Evolutionary conservation across 352 stramenopile species (phyloP).

Genomic region (Globisporangium solare): DNA sequence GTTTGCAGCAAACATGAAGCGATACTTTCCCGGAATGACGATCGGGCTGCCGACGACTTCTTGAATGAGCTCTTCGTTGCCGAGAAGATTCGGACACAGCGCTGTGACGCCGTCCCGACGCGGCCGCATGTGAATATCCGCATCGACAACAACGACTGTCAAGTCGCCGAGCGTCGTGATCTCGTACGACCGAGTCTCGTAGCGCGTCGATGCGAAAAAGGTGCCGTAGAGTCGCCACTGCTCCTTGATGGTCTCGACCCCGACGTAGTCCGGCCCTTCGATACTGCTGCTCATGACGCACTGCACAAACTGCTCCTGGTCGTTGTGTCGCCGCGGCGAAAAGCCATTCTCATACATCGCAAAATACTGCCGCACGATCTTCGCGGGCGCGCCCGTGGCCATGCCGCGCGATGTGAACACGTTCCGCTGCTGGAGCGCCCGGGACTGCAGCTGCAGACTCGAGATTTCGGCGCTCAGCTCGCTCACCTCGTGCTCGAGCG

Average conservation of each 20-base stretch:
- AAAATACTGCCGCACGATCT: conserved; percentile 50
- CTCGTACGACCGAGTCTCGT: conserved; percentile 23
- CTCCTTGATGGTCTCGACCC: conserved; percentile 37
- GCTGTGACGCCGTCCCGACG: conserved; percentile 31
- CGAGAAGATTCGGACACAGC: conserved; percentile 37
- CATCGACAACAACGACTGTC: conserved; percentile 44
- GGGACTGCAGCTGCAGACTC: conserved; percentile 26
- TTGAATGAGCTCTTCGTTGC: conserved; percentile 44
- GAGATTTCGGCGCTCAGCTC: conserved; percentile 33
- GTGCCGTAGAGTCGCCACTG: conserved; percentile 51
- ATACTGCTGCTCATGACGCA: conserved; percentile 41
- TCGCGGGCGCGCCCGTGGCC: conserved; percentile 21
- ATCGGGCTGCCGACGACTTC: conserved; percentile 37
- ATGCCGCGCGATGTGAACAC: conserved; percentile 30
- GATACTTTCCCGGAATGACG: conserved; percentile 34
- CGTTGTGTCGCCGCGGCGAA: conserved; percentile 7
- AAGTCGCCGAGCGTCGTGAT: conserved; percentile 30
- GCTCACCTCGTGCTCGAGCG: conserved; percentile 37
- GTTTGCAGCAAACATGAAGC: conserved; percentile 44
- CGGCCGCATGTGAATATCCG: conserved; percentile 32
- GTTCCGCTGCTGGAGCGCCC: conserved; percentile 24
- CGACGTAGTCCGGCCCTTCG: conserved; percentile 44
- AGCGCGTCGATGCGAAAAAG: conserved; percentile 36
- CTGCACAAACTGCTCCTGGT: conserved; percentile 52
- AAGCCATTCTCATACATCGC: conserved; percentile 47